Evolutionary conservation across 495 filamentous ascomycete species (phyloP).

Genomic region (Penicillium verhagenii): DNA sequence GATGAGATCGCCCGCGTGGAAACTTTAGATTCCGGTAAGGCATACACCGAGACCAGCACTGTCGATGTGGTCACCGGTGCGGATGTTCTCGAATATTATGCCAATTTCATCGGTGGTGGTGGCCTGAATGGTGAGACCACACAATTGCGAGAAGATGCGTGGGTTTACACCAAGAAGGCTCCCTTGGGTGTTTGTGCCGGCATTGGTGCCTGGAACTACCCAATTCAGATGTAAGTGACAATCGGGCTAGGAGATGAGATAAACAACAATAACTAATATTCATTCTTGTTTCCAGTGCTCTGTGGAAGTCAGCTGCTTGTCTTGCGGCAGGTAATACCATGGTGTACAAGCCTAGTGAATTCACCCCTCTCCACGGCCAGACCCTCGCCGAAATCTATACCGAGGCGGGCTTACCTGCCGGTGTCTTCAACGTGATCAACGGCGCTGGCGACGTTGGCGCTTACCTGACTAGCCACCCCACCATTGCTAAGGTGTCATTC

Average conservation of each 20-base stretch:
- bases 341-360: constrained; percentile 84
- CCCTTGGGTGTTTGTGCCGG: constrained; percentile 74
- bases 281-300: constrained; percentile 45
- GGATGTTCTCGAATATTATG: constrained; percentile 76
- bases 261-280: neutral
- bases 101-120: constrained; percentile 66
- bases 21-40: constrained; percentile 72
- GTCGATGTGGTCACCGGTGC: constrained; percentile 74
- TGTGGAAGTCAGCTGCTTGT: constrained; percentile 83
- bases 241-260: neutral
- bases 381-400: constrained; percentile 67
- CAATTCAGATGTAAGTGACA: constrained; percentile 66
- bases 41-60: constrained; percentile 70
- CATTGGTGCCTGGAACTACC: constrained; percentile 85
- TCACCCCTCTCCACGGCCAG: constrained; percentile 70
- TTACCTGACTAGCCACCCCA: constrained; percentile 64
- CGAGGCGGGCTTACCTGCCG: constrained; percentile 70
- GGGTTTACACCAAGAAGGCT: constrained; percentile 73
- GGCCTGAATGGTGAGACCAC: constrained; percentile 68
- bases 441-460: constrained; percentile 70
- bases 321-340: constrained; percentile 83
- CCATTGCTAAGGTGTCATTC: constrained; percentile 77
- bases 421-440: constrained; percentile 80
- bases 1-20: constrained; percentile 68
- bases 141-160: constrained; percentile 65